Evolutionary conservation across 1,139 yeast genomes (phyloP).

Genomic region (Suhomyces choctaworum): DNA sequence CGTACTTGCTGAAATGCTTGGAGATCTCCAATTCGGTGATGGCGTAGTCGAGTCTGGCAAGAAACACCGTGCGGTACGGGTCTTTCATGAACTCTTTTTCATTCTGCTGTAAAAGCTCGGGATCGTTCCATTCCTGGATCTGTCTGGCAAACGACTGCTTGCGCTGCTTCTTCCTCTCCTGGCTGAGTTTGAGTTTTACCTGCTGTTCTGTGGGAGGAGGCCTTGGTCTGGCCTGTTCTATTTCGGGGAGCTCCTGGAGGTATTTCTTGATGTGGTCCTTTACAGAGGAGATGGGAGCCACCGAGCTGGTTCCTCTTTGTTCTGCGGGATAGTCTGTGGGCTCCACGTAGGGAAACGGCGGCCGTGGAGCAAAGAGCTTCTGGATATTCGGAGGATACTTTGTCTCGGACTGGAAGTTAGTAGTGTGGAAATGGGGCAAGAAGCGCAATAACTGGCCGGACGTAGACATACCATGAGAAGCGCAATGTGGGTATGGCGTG

Average conservation of each 20-base stretch:
- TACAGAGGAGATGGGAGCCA: slow-evolving; percentile 53
- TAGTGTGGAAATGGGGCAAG: too few species aligned
- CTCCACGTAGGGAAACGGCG: slow-evolving; percentile 57
- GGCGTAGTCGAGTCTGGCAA: slow-evolving; percentile 67
- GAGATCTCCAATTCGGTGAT: slow-evolving; percentile 72
- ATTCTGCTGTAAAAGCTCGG: slow-evolving; percentile 49
- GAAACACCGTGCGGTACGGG: slow-evolving; percentile 76
- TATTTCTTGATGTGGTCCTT: slow-evolving; percentile 28
- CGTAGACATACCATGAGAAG: too few species aligned
- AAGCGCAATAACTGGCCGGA: too few species aligned
- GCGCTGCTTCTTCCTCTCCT: slow-evolving; percentile 11
- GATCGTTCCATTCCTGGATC: slow-evolving; percentile 40
- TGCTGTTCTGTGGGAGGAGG: slow-evolving; percentile 14
- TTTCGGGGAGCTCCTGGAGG: slow-evolving; percentile 32
- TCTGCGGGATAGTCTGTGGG: slow-evolving; percentile 59
- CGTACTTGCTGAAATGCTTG: slow-evolving; percentile 61
- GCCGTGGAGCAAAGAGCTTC: slow-evolving; percentile 65
- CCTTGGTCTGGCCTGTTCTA: slow-evolving; percentile 23
- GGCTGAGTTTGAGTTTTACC: slow-evolving; percentile 11
- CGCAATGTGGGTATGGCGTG: too few species aligned
- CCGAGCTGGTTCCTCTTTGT: slow-evolving; percentile 47
- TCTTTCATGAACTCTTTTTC: slow-evolving; percentile 67
- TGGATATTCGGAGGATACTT: slow-evolving; percentile 65
- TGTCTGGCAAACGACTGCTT: slow-evolving; percentile 38
- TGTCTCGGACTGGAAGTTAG: slow-evolving; percentile 16